Base-by-base conservation (phyloP, 2,329 filamentous ascomycete genomes). In the Neocucurbitaria cava region DNA sequence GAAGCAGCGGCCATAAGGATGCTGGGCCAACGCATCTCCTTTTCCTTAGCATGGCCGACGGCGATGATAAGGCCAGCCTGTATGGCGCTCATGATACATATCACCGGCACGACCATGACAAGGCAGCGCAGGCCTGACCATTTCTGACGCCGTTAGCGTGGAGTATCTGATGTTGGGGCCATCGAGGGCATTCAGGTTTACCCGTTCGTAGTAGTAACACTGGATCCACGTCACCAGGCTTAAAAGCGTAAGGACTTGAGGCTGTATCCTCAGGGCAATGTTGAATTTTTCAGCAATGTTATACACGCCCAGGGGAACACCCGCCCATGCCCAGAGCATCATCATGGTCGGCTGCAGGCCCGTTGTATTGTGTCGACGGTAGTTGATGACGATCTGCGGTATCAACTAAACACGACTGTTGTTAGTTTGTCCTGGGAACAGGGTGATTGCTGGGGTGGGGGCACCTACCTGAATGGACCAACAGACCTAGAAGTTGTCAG, bases 321-420 rank as follows among this genome's bases (percentile, higher is more conserved):
- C 88, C 1, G 88, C 88, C 76, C 81, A 84, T 0, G 86, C 85
- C 82, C 88, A 90, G 2, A 89, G 79, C 69, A 90, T 82, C 87
- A 90, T 90, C 87, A 90, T 89, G 0, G 85, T 85, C 0, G 85
- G 82, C 45, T 89, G 87, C 0, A 90, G 78, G 0, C 87, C 88
- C 0, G 79, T 83, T 1, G 87, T 87, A 76, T 89, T 81, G 69
- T 89, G 87, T 1, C 87, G 79, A 4, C 83, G 81, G 64, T 87
- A 86, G 65, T 91, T 91, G 64, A 89, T 83, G 30, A 87, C 71
- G 44, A 90, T 89, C 68, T 91, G 88, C 0, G 88, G 88, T 23
- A 90, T 82, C 23, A 90, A 78, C 82, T 90, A 66, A 10, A 20
- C 17, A 33, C 18, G 0, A 17, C 40, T 26, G 33, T 62, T n/a